Evolutionary conservation across 257 asterid species (phyloP).

Genomic region (Fraxinus excelsior): DNA sequence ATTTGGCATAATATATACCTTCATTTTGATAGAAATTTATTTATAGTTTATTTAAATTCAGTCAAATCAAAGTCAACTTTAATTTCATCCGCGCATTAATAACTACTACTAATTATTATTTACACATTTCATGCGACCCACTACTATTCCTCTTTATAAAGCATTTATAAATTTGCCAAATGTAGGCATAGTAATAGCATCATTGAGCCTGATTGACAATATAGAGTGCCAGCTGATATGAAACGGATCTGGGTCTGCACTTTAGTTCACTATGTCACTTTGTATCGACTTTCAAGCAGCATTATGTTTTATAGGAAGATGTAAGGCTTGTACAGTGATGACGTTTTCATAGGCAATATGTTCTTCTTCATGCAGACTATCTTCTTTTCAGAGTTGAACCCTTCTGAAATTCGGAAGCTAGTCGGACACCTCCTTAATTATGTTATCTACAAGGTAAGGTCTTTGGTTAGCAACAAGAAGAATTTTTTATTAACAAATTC

Average conservation of each 20-base stretch:
- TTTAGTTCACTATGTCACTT: background rate
- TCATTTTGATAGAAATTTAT: no score
- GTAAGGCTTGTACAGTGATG: background rate
- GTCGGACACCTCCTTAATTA: slow-evolving; percentile 82
- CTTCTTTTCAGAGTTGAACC: slow-evolving; percentile 78
- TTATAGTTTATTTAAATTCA: no score
- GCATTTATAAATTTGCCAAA: no score
- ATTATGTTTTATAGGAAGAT: background rate
- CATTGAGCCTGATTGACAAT: background rate
- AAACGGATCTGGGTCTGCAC: background rate
- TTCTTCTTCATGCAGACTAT: slow-evolving; percentile 62
- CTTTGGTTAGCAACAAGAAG: background rate
- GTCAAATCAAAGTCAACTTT: no score
- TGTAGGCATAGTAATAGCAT: no score
- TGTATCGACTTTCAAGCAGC: background rate
- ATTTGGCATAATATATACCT: background rate
- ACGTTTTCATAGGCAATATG: background rate
- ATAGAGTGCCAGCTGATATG: background rate
- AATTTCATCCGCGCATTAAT: no score
- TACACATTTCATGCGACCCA: no score
- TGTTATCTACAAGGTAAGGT: slow-evolving; percentile 76
- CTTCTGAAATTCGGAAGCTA: slow-evolving; percentile 77
- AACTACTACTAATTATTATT: no score
- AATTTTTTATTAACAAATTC: background rate
- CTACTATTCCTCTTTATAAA: no score